Conservation (phyloP, 495 filamentous ascomycete genomes). For the Neurospora sp. region DNA sequence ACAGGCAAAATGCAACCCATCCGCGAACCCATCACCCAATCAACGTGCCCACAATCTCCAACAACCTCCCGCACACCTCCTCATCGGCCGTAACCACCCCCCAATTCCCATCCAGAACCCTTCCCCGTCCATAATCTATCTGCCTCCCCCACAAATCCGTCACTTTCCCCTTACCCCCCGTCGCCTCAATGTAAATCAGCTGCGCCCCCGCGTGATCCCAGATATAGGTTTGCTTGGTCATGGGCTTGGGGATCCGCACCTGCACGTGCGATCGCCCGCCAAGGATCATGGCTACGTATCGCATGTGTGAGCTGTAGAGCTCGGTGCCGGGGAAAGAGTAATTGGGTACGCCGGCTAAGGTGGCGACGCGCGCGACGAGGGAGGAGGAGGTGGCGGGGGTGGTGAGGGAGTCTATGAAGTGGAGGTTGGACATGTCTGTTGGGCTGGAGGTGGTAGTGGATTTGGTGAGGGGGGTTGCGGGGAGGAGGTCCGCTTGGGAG, state of each 20-base stretch:
- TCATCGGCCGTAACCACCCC: slow-evolving; percentile 19
- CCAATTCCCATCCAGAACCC: slow-evolving; percentile 18
- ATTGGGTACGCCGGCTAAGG: slow-evolving; percentile 14
- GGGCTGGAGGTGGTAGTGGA: neutral
- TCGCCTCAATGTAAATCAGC: slow-evolving; percentile 46
- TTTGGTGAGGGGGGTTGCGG: neutral
- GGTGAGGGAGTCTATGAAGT: slow-evolving; percentile 36
- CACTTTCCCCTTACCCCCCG: slow-evolving; percentile 34
- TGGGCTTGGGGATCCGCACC: slow-evolving; percentile 12
- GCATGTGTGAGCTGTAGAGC: too few relatives aligned
- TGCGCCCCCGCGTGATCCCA: slow-evolving; percentile 56
- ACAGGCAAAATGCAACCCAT: neutral
- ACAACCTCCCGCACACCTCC: slow-evolving; percentile 13
- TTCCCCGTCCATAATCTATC: slow-evolving; percentile 30
- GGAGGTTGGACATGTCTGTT: slow-evolving; percentile 18
- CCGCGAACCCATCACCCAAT: neutral
- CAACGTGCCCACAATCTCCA: slow-evolving; percentile 10
- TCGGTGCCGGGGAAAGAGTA: slow-evolving; percentile 40
- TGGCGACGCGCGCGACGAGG: slow-evolving; percentile 35
- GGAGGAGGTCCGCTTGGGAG: neutral
- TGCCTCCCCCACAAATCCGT: slow-evolving; percentile 41
- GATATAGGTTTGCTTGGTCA: slow-evolving; percentile 22
- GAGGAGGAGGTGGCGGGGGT: slow-evolving; percentile 33
- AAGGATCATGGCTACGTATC: slow-evolving; percentile 46
- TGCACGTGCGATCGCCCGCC: slow-evolving; percentile 24